Base-by-base conservation (phyloP, 495 filamentous ascomycete genomes). In the Hypomontagnella submonticulosa region DNA sequence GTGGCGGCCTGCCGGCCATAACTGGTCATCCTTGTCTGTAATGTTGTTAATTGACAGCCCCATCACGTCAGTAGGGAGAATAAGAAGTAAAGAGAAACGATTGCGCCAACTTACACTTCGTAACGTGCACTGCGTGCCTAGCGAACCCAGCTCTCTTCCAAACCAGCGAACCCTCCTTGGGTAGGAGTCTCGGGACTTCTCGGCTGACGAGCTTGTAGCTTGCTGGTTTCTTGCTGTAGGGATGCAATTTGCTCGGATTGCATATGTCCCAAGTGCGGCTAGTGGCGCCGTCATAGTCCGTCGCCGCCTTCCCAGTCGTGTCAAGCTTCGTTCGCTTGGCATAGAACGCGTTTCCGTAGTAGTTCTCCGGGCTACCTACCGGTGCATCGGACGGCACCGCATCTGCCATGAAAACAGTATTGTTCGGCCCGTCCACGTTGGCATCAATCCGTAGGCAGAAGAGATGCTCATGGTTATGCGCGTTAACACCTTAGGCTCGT, bases 71-170 rank as follows among this genome's bases (percentile, higher is more conserved):
- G 8, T 1, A 3, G 37, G 10, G 40, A 20, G 23, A 19, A 20
- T 38, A 40, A 20, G 23, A 19, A 20, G 34, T 34, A 12, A 11
- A 19, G 4, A 37, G 18, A 27, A 18, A 9, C 33, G 42, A 50
- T 36, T 15, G 18, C 27, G 15, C 59, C 41, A n/a, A 73, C 87
- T 80, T 86, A 94, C 92, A 96, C 75, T 89, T 90, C 3, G 93
- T 98, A 34, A 97, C 93, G 69, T 94, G 91, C 0, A 98, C 87
- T n/a, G 93, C 87, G 60, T 97, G 92, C 44, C 92, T 79, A 8
- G 94, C 93, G 67, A 98, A 98, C 0, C 91, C 92, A 11, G 94
- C 93, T 16, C 93, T 86, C 76, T 97, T 97, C 93, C 93, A 97
- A 32, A 96, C 93, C 16, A 97, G 74, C 0, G 91, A 87, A 18